Base-by-base conservation (phyloP, 2,329 filamentous ascomycete species). In the Scedosporium minutisporum region DNA sequence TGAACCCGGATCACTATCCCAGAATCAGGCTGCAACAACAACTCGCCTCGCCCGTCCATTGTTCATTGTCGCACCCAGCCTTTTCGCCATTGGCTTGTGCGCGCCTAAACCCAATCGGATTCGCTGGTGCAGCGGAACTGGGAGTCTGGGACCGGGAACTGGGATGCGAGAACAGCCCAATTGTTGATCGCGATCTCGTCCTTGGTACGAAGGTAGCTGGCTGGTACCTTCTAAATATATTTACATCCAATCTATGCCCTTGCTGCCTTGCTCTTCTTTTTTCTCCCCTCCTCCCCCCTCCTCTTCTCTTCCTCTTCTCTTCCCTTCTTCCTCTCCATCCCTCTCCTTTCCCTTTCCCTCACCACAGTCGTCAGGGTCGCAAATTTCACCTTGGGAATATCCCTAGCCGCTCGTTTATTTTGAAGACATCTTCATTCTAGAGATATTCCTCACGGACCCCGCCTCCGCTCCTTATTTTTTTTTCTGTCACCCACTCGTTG, bases 401-500 rank as follows among this genome's bases (percentile, higher is more conserved):
- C 48, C 60, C 60, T 61, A 61, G 60, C 60, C 60, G 41, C 48
- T 61, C 60, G 48, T 61, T 61, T 53, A 18, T 38, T 38, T 38
- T 23, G 44, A 61, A 51, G 53, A 21, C 29, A 29, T 38, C 48
- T 41, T 48, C 41, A 29, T 51, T 61, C 60, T 61, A 61, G 60
- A 55, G 60, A 61, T 61, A 61, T 61, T 57, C 60, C 60, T 61
- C 60, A 61, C 60, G 60, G 60, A 51, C 60, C 60, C 60, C 46
- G 33, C 44, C 21, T 51, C n/a, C 51, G 51, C 51, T 55, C 51
- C 51, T 60, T 51, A 21, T 33, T 51, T 12, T 21, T 48, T 27
- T 27, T 51, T 23, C 18, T 21, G 16, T 23, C 60, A 38, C 33
- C 18, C 38, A 38, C 38, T 14, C 57, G 9, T 6, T 38, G 33